Base-by-base conservation (phyloP, 1,284 basidiomycete genomes). In the Stygiomarasmius scandens region DNA sequence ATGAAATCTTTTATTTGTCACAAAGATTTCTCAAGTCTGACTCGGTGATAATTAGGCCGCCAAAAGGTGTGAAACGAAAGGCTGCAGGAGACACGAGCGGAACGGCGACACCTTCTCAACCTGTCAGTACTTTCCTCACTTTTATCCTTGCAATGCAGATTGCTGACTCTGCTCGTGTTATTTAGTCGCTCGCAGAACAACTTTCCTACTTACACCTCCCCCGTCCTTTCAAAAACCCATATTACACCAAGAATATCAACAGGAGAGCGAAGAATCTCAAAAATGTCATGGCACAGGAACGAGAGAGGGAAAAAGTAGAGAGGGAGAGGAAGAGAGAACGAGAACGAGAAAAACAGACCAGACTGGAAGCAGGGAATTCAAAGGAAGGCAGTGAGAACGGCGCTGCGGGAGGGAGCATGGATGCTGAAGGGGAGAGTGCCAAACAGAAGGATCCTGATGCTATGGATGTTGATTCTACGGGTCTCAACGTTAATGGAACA, bases 231-330 rank as follows among this genome's bases (percentile, higher is more conserved):
- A 92, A 92, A 71, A 90, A 87, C 63, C 78, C 83, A 0, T 70
- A 77, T 34, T 89, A 90, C 64, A 78, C 76, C 2, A 91, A 88
- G 74, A 89, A 89, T 63, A 66, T 79, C 8, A 87, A 84, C 60
- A 77, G 89, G 11, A 78, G 89, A 20, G 83, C 88, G 16, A 91
- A 89, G 76, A 90, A 90, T 63, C 68, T 91, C 63, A 92, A 92
- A 71, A 79, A 84, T 2, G 84, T 93, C 1, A 76, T 93, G 11
- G 80, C 81, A 1, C 87, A 89, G 60, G 90, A 92, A 66, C 81
- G 88, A 10, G 90, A 92, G 63, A 78, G 86, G 1, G 89, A 91
- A 62, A 76, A 83, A 12, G 66, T 77, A 20, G 87, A 89, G 52
- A 75, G 88, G 2, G 90, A 92, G 65, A 73, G 76, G 22, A 74